These are phyloP conservation scores for Solanum chaucha DNA, from an alignment of 257 asterid genomes.

Conservation along the genomic window DNA sequence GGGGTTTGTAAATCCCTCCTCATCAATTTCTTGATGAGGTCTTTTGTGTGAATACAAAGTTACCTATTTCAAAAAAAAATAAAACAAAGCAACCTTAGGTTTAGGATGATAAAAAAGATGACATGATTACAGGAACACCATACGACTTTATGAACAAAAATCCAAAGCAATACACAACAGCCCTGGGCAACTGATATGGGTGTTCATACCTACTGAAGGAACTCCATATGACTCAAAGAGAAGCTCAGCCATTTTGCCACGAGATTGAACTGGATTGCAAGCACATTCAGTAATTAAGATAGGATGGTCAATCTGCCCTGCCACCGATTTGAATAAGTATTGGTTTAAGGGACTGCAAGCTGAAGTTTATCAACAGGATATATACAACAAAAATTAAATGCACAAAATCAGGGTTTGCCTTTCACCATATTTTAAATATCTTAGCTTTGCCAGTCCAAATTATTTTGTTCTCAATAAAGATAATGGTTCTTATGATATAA, in stretches of 20 bases:
- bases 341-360: not conserved
- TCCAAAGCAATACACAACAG: not conserved
- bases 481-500: not conserved
- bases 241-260: constrained; percentile 95
- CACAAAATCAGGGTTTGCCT: not conserved
- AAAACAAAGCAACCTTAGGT: not conserved
- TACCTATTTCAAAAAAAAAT: not conserved
- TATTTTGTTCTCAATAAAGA: not conserved
- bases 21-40: too few relatives aligned
- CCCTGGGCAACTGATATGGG: not conserved
- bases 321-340: constrained; percentile 14
- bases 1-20: too few relatives aligned
- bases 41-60: too few relatives aligned
- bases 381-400: not conserved
- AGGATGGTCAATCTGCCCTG: constrained; percentile 89
- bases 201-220: constrained; percentile 70
- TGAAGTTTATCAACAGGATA: not conserved
- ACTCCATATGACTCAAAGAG: constrained; percentile 97
- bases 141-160: not conserved
- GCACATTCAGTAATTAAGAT: constrained; percentile 91
- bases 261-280: constrained; percentile 94
- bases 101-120: not conserved
- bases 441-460: not conserved
- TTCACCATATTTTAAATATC: not conserved
- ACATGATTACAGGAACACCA: not conserved